These are phyloP conservation scores for Ilyonectria sp. DNA, from an alignment of 2,329 filamentous ascomycete species.

Conservation along the genomic window DNA sequence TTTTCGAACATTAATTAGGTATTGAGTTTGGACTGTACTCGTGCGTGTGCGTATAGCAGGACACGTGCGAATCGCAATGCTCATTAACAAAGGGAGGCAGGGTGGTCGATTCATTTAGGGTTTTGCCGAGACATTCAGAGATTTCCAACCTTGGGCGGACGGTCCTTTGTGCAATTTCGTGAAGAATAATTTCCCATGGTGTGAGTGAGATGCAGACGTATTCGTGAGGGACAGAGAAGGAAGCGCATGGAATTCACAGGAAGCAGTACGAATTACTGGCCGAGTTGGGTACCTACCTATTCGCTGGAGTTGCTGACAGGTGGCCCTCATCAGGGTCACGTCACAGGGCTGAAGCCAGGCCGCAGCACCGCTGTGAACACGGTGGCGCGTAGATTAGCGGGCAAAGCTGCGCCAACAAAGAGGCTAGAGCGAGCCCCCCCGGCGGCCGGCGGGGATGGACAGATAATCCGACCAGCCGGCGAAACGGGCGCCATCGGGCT, in stretches of 20 bases:
- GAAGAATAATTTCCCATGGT: background rate
- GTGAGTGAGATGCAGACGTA: background rate
- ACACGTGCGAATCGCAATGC: no score
- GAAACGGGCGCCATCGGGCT: conserved; percentile 38
- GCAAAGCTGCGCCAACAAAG: conserved; percentile 20
- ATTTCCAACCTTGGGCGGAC: background rate
- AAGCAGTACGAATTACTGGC: background rate
- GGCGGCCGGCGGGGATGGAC: conserved; percentile 42
- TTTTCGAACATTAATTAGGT: no score
- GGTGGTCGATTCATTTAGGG: background rate
- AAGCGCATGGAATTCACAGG: background rate
- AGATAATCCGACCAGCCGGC: conserved; percentile 52
- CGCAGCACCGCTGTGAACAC: conserved; percentile 50
- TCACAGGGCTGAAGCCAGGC: conserved; percentile 13
- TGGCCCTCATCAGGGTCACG: background rate
- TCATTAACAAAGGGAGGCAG: background rate
- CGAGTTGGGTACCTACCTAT: background rate
- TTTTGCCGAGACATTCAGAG: background rate
- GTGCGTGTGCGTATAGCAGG: no score
- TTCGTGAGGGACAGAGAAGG: background rate
- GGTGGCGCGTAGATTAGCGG: conserved; percentile 49
- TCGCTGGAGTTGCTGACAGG: background rate
- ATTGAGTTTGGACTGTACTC: no score
- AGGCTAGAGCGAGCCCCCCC: background rate
- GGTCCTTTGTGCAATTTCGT: background rate